Evolutionary conservation across 345 rosid species (phyloP).

Genomic region (Brassica napus): DNA sequence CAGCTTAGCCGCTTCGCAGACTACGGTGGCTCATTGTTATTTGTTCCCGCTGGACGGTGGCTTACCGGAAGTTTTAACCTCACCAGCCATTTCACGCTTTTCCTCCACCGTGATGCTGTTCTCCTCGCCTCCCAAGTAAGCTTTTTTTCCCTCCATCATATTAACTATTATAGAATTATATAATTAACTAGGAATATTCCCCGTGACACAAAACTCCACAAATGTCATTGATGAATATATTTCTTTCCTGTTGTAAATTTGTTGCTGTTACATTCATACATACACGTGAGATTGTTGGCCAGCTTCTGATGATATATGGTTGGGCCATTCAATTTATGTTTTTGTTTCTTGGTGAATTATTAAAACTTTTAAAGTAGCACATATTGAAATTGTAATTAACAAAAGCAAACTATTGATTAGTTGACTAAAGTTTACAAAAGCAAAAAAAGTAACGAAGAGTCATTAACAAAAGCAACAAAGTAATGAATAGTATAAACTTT

Average conservation of each 20-base stretch:
- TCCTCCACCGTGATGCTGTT: conserved; percentile 70
- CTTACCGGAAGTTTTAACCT: conserved; percentile 85
- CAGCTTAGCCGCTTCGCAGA: conserved; percentile 56
- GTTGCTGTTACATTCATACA: neutral
- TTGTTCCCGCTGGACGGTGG: conserved; percentile 88
- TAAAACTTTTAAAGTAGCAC: neutral
- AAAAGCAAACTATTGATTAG: no score
- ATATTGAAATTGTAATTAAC: neutral
- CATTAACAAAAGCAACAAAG: no score
- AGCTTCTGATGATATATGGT: conserved; percentile 22
- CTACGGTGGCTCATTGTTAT: conserved; percentile 70
- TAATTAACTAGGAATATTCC: neutral
- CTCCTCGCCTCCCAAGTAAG: conserved; percentile 83
- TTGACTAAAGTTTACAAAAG: no score
- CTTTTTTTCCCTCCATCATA: neutral
- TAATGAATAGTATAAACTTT: neutral
- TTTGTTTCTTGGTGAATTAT: neutral
- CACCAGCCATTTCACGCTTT: conserved; percentile 87
- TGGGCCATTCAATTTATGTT: conserved; percentile 20
- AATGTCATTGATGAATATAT: neutral
- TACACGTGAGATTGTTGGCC: conserved; percentile 26
- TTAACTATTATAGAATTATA: neutral
- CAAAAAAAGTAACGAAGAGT: no score
- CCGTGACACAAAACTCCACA: conserved; percentile 40
- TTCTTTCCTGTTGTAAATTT: neutral